A percentile compares a stretch with the other conserved stretches of the same genome.
Evolutionary conservation across 2,329 filamentous ascomycete species (phyloP).

Genomic region (Incumbomyces delicatus): DNA sequence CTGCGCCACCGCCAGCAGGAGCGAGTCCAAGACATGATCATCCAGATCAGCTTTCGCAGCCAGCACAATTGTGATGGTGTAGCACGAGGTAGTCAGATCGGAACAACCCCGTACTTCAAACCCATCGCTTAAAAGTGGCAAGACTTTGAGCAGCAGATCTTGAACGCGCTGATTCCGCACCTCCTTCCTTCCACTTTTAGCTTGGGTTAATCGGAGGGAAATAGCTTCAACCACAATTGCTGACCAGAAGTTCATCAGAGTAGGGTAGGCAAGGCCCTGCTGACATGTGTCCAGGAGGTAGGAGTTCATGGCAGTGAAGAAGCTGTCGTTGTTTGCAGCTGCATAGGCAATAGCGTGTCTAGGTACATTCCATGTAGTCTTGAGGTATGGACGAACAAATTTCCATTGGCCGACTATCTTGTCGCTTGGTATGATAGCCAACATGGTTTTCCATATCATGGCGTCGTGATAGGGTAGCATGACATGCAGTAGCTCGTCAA

Average conservation of each 20-base stretch:
- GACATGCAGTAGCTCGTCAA: conserved; percentile 63
- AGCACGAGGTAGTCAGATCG: conserved; percentile 75
- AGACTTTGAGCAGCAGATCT: conserved; percentile 58
- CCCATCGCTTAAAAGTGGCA: conserved; percentile 64
- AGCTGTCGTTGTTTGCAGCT: conserved; percentile 64
- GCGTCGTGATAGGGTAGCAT: conserved; percentile 90
- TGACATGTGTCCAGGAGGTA: conserved; percentile 69
- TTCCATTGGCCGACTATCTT: conserved; percentile 63
- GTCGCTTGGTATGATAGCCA: conserved; percentile 73
- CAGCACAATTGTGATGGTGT: conserved; percentile 81
- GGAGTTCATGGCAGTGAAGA: conserved; percentile 66
- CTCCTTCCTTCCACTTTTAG: conserved; percentile 63
- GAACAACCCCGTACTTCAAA: conserved; percentile 65
- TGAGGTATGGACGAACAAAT: conserved; percentile 79
- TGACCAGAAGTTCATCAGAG: conserved; percentile 81
- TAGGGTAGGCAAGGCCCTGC: conserved; percentile 62
- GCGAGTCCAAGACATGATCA: conserved; percentile 67
- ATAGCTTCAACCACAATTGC: conserved; percentile 77
- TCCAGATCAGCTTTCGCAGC: conserved; percentile 72
- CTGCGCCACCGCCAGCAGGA: conserved; percentile 79
- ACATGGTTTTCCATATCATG: conserved; percentile 71
- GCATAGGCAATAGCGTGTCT: conserved; percentile 75
- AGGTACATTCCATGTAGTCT: conserved; percentile 64
- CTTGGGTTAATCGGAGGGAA: conserved; percentile 68
- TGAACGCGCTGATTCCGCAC: conserved; percentile 75